These are phyloP conservation scores for Lanmaoa pseudosensibilis DNA, from an alignment of 768 basidiomycete genomes.

Conservation along the genomic window DNA sequence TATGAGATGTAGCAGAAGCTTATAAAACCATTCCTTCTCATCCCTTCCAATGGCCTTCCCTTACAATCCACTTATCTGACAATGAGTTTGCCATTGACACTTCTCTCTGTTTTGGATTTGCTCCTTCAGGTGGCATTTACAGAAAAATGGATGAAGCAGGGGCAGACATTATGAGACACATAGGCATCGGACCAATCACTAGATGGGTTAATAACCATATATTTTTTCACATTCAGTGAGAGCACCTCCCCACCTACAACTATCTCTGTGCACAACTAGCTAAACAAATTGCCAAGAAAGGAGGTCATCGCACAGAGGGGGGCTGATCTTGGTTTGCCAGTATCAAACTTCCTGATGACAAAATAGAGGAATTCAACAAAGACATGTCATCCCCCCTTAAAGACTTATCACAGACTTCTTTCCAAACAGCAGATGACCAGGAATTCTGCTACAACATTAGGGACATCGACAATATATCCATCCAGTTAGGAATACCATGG, in stretches of 20 bases:
- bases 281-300: too few relatives aligned
- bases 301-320: neutral
- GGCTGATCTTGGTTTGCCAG: neutral
- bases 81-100: neutral
- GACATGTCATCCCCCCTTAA: neutral
- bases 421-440: rapidly evolving
- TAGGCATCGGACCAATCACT: neutral
- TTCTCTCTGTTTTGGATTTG: neutral
- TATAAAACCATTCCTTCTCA: neutral
- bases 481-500: neutral
- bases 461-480: neutral
- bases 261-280: too few relatives aligned
- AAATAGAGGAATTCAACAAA: neutral
- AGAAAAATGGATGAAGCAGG: neutral
- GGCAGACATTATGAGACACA: neutral
- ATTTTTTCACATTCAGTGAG: too few relatives aligned
- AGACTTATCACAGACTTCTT: rapidly evolving
- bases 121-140: neutral
- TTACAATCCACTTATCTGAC: rapidly evolving
- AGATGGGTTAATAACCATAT: neutral
- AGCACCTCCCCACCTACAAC: too few relatives aligned
- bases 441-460: neutral
- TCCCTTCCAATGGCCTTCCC: neutral
- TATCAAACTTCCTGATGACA: neutral
- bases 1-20: neutral